Evolutionary conservation across 495 filamentous ascomycete species (phyloP).

Genomic region (Poronia punctata): DNA sequence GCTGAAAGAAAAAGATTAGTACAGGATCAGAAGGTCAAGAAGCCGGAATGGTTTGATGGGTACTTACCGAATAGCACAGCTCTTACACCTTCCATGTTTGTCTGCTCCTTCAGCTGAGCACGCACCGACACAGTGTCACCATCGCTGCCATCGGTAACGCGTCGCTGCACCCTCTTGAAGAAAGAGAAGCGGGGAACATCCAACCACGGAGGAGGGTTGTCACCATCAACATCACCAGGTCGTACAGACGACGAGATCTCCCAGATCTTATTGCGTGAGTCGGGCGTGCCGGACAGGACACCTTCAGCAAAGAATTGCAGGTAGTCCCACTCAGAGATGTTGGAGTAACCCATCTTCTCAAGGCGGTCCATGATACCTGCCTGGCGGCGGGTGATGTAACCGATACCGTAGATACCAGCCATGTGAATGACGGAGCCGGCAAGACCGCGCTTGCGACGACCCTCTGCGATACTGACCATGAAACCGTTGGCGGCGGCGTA

Average conservation of each 20-base stretch:
- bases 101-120: no score
- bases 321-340: conserved; percentile 15
- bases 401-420: conserved; percentile 33
- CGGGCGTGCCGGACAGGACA: conserved; percentile 8
- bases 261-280: not conserved
- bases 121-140: no score
- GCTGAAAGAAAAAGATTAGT: no score
- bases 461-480: conserved; percentile 23
- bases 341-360: conserved; percentile 17
- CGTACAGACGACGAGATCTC: conserved; percentile 8
- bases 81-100: not conserved
- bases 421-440: conserved; percentile 34
- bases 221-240: no score
- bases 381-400: conserved; percentile 19
- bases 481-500: conserved; percentile 47
- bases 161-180: no score
- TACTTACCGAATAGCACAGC: conserved; percentile 1
- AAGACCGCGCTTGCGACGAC: conserved; percentile 25
- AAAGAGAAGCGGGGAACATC: no score
- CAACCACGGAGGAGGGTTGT: not conserved
- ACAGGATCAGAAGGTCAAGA: not conserved
- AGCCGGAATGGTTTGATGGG: not conserved
- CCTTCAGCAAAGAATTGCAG: conserved; percentile 17
- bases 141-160: no score
- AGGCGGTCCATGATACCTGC: conserved; percentile 21